Evolutionary conservation across 1,284 basidiomycete species (phyloP).

Genomic region (Heterobasidion irregulare): DNA sequence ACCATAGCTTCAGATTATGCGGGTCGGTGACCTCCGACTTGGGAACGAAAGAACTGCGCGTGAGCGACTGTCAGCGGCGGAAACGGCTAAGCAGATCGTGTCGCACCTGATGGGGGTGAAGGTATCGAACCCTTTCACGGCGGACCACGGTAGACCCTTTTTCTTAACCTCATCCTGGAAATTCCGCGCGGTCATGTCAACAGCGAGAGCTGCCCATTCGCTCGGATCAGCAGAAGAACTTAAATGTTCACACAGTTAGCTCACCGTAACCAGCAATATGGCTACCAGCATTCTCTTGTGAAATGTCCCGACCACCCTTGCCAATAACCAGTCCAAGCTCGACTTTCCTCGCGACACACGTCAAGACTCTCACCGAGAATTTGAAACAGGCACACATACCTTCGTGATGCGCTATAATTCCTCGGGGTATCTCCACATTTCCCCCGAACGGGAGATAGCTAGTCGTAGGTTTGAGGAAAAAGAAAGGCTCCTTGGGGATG

Average conservation of each 20-base stretch:
- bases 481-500: conserved; percentile 92
- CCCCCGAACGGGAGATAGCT: conserved; percentile 79
- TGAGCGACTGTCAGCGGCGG: background rate
- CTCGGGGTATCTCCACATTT: conserved; percentile 80
- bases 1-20: conserved; percentile 66
- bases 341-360: conserved; percentile 39
- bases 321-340: conserved; percentile 97
- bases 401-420: conserved; percentile 86
- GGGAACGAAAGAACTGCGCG: conserved; percentile 71
- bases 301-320: conserved; percentile 76
- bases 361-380: background rate
- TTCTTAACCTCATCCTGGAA: conserved; percentile 91
- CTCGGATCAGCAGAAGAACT: background rate
- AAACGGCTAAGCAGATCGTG: background rate
- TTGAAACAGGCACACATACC: conserved; percentile 34
- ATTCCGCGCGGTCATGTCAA: conserved; percentile 95
- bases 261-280: conserved; percentile 89
- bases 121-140: conserved; percentile 71
- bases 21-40: conserved; percentile 66
- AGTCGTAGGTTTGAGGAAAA: conserved; percentile 95
- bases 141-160: conserved; percentile 89
- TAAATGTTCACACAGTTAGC: background rate
- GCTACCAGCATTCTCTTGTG: conserved; percentile 59
- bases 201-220: conserved; percentile 63
- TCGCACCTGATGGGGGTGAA: conserved; percentile 65